Evolutionary conservation across 2,329 filamentous ascomycete species (phyloP), one percentile per base, ranked within the genome.

Genomic region (Coniella lustricola): DNA sequence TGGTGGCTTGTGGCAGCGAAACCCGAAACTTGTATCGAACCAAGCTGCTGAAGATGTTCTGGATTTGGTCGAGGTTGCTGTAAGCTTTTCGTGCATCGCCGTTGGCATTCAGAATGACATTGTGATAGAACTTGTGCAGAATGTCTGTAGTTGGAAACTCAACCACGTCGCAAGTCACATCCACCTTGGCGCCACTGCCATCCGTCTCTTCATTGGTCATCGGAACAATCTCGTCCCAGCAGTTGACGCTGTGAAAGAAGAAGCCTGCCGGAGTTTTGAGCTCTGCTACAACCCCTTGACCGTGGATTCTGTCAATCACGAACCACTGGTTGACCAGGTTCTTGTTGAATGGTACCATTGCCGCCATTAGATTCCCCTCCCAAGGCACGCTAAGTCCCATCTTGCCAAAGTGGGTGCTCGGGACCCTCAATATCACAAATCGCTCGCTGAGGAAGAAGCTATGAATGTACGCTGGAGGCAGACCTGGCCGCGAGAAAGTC

Each of bases 191-290:
- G 10, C 59, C 49, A 2, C 60, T 60, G 0, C 61, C 57, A 1
- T 71, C 67, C 2, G 42, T 55, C 5, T 64, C 66, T 16, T 9
- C 25, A 25, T 67, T 9, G 3, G 21, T 9, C 3, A 12, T 10
- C 17, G 36, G 5, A 0, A 59, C 51, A 0, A 58, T 54, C 54
- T 87, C 76, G 58, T 91, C 85, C 61, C 82, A 93, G 0, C 86
- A 78, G 56, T 94, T 94, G 60, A 88, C 71, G 0, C 78, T 79
- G 65, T 95, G 88, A 63, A 94, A 94, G 64, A 81, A 84, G 69
- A 90, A 94, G 40, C 82, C 82, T 0, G 85, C 76, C 0, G 78
- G 73, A 14, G 79, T 84, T 16, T 82, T 75, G 58, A 85, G 90
- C 2, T 74, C 77, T 7, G 79, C 83, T 0, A 93, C 74, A 0